A percentile compares a stretch with the other conserved stretches of the same genome.
Conservation (phyloP, 495 filamentous ascomycete genomes). For the Entonaema liquescens region DNA sequence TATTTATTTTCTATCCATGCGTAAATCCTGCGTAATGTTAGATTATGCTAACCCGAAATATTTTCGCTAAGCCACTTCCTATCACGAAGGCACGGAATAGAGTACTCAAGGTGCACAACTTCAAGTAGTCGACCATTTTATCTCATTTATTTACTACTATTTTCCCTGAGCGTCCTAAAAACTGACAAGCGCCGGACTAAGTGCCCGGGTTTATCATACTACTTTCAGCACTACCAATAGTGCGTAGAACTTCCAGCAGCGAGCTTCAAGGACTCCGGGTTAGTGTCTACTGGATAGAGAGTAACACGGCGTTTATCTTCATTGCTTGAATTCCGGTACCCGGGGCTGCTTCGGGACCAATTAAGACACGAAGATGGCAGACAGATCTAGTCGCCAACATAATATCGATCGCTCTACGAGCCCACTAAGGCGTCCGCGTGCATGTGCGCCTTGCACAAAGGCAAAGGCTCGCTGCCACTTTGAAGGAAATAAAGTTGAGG, state of each 20-base stretch:
- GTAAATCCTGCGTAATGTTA: neutral
- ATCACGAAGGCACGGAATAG: slow-evolving; percentile 1
- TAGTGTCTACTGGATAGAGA: slow-evolving; percentile 11
- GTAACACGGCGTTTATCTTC: neutral
- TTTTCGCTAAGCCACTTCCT: slow-evolving; percentile 11
- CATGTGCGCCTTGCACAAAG: slow-evolving; percentile 47
- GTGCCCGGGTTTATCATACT: neutral
- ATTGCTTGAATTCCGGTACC: slow-evolving; percentile 2
- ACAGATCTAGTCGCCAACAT: slow-evolving; percentile 15
- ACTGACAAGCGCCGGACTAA: neutral
- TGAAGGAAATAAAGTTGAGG: slow-evolving; percentile 35
- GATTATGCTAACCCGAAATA: slow-evolving; percentile 20
- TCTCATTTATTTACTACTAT: neutral
- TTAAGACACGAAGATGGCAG: slow-evolving; percentile 2
- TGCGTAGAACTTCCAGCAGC: neutral
- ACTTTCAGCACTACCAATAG: neutral
- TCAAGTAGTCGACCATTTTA: neutral
- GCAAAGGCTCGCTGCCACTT: slow-evolving; percentile 49
- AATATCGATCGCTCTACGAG: slow-evolving; percentile 34
- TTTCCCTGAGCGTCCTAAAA: neutral
- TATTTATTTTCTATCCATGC: neutral
- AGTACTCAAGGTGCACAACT: neutral
- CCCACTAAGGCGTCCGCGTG: slow-evolving; percentile 45
- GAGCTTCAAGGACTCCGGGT: slow-evolving; percentile 4
- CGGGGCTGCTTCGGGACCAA: slow-evolving; percentile 5